Evolutionary conservation across 257 asterid genomes (phyloP), one percentile per base, ranked within the genome.

Genomic region (Anisodus tanguticus): DNA sequence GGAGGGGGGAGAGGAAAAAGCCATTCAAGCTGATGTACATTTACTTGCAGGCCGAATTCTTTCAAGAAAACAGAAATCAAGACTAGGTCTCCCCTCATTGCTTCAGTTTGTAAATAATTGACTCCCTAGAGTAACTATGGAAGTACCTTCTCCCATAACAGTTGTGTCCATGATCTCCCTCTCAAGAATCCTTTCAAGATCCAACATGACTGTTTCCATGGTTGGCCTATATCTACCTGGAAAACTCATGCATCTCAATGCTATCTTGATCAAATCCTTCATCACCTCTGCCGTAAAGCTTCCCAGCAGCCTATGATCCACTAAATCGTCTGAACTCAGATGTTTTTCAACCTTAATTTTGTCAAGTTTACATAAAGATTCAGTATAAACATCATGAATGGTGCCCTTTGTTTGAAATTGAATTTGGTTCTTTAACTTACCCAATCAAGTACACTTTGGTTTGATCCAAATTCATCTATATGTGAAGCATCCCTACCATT

Each of bases 251-350:
- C 98, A 94, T 78, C 85, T 83, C 70, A 93, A 17, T 53, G 88
- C 88, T 77, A 93, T 55, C 87, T 72, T 89, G 57, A 93, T 72
- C 35, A 93, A 83, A 84, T 93, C 97, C 79, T 68, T 87, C 93
- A 92, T 93, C 8, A 93, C 97, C 80, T 91, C 97, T 4, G 85
- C 86, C 0, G 95, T 94, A 84, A 89, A 94, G 87, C 91, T 90
- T 71, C 95, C 92, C 0, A 17, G 6, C 72, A 93, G 68, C 54
- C 95, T 85, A 55, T 85, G 86, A 83, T 93, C 98, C 54, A 93
- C 89, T 78, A 90, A 79, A 62, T 84, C 74, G 8, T 89, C 84
- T 35, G 80, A 84, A 79, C 82, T 86, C 80, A 90, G 82, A 76
- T 72, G 90, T 13, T 51, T 87, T 85, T 90, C 89, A 19, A 92